These are phyloP conservation scores for Arthrinium phaeospermum DNA, from an alignment of 2,329 filamentous ascomycete species.

Conservation along the genomic window DNA sequence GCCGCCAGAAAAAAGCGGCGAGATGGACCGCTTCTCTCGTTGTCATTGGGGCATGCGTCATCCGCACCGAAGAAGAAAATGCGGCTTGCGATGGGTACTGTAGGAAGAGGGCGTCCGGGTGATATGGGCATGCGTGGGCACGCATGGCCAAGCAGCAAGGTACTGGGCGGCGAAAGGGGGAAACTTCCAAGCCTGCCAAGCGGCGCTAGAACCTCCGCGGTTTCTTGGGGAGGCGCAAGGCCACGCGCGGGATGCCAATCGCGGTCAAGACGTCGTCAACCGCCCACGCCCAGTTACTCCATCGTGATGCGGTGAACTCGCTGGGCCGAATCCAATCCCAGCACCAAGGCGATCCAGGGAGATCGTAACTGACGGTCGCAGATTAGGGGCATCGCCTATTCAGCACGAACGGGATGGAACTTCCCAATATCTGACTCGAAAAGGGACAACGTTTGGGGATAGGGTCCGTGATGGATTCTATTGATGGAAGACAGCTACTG, in stretches of 20 bases:
- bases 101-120: background rate
- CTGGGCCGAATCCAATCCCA: background rate
- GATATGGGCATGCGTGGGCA: background rate
- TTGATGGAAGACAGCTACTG: too few species aligned
- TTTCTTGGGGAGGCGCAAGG: conserved; percentile 11
- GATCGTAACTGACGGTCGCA: background rate
- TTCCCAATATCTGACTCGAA: conserved; percentile 12
- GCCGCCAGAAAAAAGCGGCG: background rate
- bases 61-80: background rate
- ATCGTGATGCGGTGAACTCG: background rate
- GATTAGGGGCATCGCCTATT: background rate
- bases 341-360: background rate
- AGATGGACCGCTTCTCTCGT: background rate
- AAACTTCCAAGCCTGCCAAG: conserved; percentile 12
- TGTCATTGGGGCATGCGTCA: background rate
- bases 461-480: background rate
- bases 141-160: too few species aligned
- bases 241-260: background rate
- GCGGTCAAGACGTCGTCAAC: background rate
- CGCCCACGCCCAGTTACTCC: background rate
- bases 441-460: background rate
- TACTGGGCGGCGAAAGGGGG: background rate
- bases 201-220: conserved; percentile 6
- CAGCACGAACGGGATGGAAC: background rate
- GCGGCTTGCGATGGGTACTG: conserved; percentile 6